Conservation (phyloP, 225 moss, liverwort and hornwort genomes). For the Pseudisothecium myosuroides region DNA sequence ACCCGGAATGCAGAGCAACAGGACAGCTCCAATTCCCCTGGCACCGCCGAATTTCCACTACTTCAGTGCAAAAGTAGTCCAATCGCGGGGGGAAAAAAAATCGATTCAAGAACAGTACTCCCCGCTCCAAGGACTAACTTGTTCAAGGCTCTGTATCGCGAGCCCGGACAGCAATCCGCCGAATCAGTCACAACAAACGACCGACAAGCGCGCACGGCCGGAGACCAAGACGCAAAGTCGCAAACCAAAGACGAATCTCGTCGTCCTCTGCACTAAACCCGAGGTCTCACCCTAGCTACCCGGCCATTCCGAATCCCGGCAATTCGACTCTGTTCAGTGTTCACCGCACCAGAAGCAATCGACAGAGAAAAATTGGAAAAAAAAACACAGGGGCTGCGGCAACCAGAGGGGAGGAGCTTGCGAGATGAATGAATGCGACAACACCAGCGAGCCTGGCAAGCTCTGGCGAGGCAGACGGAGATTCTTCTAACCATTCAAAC, state of each 20-base stretch:
- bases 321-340: background rate
- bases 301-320: background rate
- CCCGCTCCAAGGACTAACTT: background rate
- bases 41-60: background rate
- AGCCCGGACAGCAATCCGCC: background rate
- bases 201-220: background rate
- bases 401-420: background rate
- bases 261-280: background rate
- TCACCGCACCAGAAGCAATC: background rate
- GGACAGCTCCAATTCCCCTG: background rate
- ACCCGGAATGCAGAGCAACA: background rate
- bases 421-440: background rate
- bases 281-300: background rate
- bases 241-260: background rate
- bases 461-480: background rate
- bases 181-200: background rate
- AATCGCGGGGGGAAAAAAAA: background rate
- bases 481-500: background rate
- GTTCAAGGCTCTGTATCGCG: background rate
- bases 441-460: background rate
- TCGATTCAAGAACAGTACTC: background rate
- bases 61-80: background rate
- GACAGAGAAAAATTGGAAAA: background rate
- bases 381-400: background rate
- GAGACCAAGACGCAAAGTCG: background rate